Evolutionary conservation across 306 rosid species (phyloP).

Genomic region (Cicer chorassanicum): DNA sequence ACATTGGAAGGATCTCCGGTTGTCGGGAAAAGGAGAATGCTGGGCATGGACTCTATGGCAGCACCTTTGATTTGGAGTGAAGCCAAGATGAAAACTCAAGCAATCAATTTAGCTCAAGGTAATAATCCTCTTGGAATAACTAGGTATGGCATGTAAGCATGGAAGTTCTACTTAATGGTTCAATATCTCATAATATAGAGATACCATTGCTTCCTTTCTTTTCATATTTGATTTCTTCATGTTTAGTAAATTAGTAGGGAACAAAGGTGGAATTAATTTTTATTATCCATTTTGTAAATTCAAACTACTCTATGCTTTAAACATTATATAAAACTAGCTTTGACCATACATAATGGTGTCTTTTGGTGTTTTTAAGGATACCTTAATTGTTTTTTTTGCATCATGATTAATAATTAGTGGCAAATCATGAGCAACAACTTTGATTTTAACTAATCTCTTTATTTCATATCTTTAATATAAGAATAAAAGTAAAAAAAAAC

Average conservation of each 20-base stretch:
- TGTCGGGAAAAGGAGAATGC: constrained; percentile 64
- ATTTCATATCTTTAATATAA: background rate
- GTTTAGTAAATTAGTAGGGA: constrained; percentile 49
- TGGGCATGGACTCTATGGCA: constrained; percentile 63
- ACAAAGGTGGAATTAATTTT: constrained; percentile 48
- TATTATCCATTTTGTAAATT: constrained; percentile 61
- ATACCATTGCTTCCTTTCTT: constrained; percentile 46
- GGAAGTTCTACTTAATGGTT: constrained; percentile 44
- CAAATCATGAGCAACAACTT: background rate
- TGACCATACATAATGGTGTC: constrained; percentile 26
- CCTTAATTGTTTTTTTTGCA: constrained; percentile 18
- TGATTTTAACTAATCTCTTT: background rate
- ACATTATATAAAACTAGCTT: constrained; percentile 44
- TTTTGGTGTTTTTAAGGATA: constrained; percentile 43
- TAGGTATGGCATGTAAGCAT: constrained; percentile 71
- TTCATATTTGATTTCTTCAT: constrained; percentile 39
- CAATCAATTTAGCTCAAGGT: constrained; percentile 64
- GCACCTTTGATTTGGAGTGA: constrained; percentile 78
- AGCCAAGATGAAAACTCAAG: constrained; percentile 76
- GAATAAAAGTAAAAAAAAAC: too few species aligned
- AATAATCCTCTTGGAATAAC: constrained; percentile 64
- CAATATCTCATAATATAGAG: constrained; percentile 40
- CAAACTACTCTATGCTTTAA: constrained; percentile 46
- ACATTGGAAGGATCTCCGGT: constrained; percentile 73
- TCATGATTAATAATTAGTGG: constrained; percentile 36